These are phyloP conservation scores for Beverwykella pulmonaria DNA, from an alignment of 495 filamentous ascomycete species.

Conservation along the genomic window DNA sequence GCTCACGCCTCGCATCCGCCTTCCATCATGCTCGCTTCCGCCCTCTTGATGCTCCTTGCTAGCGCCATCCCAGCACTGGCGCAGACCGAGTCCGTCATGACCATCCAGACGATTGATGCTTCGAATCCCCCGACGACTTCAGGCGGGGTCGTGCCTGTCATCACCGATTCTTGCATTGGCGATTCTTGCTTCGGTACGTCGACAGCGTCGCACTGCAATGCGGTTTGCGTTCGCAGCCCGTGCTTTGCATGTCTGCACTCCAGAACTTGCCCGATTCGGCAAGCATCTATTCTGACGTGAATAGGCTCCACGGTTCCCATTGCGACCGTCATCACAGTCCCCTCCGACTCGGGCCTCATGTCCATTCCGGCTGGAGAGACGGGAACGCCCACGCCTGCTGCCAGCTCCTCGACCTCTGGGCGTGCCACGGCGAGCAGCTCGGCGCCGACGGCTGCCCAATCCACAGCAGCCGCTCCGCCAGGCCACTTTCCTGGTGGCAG, in stretches of 20 bases:
- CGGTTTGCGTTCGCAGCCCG: conserved; percentile 3
- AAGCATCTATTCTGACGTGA: not conserved
- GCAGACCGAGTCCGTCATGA: conserved; percentile 13
- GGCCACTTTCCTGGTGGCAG: not conserved
- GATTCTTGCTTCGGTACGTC: conserved; percentile 1
- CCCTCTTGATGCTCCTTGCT: conserved; percentile 20
- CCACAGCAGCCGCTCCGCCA: conserved; percentile 1
- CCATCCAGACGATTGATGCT: conserved; percentile 19
- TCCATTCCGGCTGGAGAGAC: conserved; percentile 1
- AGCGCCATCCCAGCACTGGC: conserved; percentile 10
- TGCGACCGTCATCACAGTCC: not conserved
- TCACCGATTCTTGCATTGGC: not conserved
- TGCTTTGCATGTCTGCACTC: conserved; percentile 9
- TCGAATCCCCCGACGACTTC: not conserved
- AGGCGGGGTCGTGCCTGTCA: not conserved
- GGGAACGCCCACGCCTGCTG: not conserved
- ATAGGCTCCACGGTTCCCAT: not conserved
- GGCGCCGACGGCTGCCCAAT: not conserved
- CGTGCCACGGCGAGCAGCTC: not conserved
- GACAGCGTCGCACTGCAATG: not conserved
- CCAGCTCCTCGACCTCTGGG: not conserved
- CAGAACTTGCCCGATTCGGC: not conserved
- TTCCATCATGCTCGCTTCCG: not conserved
- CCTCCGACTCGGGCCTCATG: not conserved
- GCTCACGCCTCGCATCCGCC: not conserved